Conservation (phyloP, 495 filamentous ascomycete species). For the Xylaria castorea region DNA sequence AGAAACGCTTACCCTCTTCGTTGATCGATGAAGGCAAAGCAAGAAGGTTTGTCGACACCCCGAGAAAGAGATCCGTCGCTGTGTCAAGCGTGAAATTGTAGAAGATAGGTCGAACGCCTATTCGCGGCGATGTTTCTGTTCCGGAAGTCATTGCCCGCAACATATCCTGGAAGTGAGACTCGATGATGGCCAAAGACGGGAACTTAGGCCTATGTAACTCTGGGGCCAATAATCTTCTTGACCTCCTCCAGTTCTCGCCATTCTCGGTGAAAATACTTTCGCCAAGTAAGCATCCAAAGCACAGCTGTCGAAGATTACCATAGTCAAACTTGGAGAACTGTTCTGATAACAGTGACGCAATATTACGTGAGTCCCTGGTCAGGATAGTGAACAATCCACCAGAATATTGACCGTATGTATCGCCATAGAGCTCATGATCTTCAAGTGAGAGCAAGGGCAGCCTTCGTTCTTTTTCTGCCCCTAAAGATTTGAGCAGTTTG, state of each 20-base stretch:
- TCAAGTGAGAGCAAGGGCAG: not conserved
- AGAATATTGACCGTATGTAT: not conserved
- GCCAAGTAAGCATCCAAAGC: not conserved
- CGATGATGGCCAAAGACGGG: not conserved
- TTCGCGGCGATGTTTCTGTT: not conserved
- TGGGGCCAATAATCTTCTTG: not conserved
- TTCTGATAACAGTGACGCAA: not conserved
- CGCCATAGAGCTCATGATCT: constrained; percentile 1
- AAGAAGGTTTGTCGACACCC: not conserved
- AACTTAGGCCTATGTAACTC: not conserved
- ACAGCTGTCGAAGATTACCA: not conserved
- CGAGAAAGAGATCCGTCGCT: not conserved
- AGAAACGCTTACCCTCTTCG: not conserved
- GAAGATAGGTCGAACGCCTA: not conserved
- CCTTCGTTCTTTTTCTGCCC: not conserved
- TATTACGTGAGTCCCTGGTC: not conserved
- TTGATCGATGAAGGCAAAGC: not conserved
- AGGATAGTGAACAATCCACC: not conserved
- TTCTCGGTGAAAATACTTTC: constrained; percentile 1
- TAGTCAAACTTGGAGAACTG: constrained; percentile 2
- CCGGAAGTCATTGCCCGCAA: not conserved
- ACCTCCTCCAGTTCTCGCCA: not conserved
- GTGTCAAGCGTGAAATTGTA: not conserved
- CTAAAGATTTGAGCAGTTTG: not conserved
- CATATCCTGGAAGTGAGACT: not conserved